These are phyloP conservation scores for Glarea lozoyensis DNA, from an alignment of 495 filamentous ascomycete species.

Conservation along the genomic window DNA sequence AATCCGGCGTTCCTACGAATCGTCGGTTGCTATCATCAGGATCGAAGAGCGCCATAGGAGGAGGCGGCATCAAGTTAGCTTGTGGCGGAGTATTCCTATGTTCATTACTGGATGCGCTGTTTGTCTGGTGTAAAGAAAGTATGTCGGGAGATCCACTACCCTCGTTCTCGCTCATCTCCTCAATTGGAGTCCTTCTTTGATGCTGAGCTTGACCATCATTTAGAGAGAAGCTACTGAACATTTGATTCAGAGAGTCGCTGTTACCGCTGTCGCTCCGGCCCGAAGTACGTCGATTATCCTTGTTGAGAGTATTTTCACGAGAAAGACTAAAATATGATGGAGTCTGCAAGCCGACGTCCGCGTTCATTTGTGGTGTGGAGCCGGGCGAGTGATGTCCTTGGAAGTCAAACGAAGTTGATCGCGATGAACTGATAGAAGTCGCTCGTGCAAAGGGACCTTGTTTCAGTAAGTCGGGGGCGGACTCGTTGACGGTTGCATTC, in stretches of 20 bases:
- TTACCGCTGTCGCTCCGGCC: conserved; percentile 88
- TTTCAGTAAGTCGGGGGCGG: conserved; percentile 83
- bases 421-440: conserved; percentile 79
- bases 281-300: conserved; percentile 76
- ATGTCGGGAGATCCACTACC: conserved; percentile 62
- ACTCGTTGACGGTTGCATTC: conserved; percentile 65
- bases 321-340: conserved; percentile 89
- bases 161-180: conserved; percentile 57
- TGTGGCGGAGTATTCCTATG: conserved; percentile 54
- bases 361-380: conserved; percentile 81
- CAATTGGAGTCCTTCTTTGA: conserved; percentile 42
- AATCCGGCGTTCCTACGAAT: conserved; percentile 96
- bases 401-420: conserved; percentile 93
- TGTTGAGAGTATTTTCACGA: conserved; percentile 52
- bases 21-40: conserved; percentile 86
- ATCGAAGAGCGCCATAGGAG: conserved; percentile 92
- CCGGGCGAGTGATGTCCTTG: conserved; percentile 70
- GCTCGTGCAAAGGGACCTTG: conserved; percentile 83
- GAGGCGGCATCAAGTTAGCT: conserved; percentile 78
- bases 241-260: conserved; percentile 73
- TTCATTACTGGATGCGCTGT: conserved; percentile 43
- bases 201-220: conserved; percentile 42
- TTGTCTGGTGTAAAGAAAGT: conserved; percentile 50
- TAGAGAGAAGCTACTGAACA: conserved; percentile 77
- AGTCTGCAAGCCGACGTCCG: conserved; percentile 65